phyloP scores from a whole-genome alignment of 345 rosid species.

The Hibiscus syriacus region DNA sequence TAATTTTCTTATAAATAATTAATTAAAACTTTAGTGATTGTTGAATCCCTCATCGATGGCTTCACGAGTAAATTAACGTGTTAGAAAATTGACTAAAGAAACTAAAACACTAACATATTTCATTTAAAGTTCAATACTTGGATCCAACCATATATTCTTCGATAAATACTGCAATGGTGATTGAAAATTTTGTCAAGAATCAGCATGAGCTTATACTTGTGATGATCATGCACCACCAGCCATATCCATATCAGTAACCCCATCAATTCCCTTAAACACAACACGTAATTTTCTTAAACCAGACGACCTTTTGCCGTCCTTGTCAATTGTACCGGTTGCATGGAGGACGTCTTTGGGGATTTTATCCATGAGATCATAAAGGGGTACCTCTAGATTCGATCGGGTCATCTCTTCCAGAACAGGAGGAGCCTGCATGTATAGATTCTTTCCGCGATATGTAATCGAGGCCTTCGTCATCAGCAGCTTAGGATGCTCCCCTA shows the following conservation, averaged over 20 bases:
- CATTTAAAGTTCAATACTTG: too few relatives aligned
- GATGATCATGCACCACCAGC: slow-evolving; percentile 62
- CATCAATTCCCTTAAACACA: slow-evolving; percentile 65
- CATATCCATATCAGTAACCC: slow-evolving; percentile 67
- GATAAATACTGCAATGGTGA: background rate
- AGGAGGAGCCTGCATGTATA: slow-evolving; percentile 95
- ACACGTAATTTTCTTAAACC: slow-evolving; percentile 54
- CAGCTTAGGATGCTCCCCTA: slow-evolving; percentile 75
- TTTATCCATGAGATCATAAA: slow-evolving; percentile 76
- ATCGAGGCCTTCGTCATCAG: slow-evolving; percentile 70
- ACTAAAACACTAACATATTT: too few relatives aligned
- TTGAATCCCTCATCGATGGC: too few relatives aligned
- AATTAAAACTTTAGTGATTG: too few relatives aligned
- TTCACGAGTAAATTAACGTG: too few relatives aligned
- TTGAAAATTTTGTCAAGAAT: background rate
- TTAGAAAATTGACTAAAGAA: too few relatives aligned
- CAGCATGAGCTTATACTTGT: background rate
- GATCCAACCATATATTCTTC: background rate
- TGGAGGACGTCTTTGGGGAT: slow-evolving; percentile 44
- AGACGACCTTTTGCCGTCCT: slow-evolving; percentile 51
- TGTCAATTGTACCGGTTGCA: slow-evolving; percentile 43
- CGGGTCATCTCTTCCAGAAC: slow-evolving; percentile 88
- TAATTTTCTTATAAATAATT: too few relatives aligned
- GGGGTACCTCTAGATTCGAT: slow-evolving; percentile 49
- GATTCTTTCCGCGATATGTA: slow-evolving; percentile 44